These are phyloP conservation scores for Nemania sp. DNA, from an alignment of 2,329 filamentous ascomycete species.

Conservation along the genomic window DNA sequence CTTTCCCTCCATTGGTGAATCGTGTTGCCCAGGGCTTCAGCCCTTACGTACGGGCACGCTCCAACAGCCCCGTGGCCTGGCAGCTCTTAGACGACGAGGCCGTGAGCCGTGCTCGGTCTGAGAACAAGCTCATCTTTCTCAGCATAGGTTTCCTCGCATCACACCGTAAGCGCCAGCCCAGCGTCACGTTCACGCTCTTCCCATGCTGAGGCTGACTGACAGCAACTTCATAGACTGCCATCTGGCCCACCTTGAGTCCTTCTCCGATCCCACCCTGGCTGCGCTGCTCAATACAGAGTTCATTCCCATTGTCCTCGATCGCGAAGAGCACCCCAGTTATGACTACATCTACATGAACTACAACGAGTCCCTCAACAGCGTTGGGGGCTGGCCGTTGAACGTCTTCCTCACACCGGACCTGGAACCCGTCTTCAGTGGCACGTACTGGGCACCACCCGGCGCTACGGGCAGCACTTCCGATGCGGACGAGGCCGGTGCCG, in stretches of 20 bases:
- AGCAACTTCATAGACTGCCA: constrained; percentile 65
- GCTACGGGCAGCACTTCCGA: constrained; percentile 49
- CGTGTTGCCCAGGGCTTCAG: constrained; percentile 49
- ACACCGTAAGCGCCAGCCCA: constrained; percentile 75
- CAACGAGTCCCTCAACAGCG: constrained; percentile 87
- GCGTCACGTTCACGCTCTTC: neutral
- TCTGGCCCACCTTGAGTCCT: constrained; percentile 91
- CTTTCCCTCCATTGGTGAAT: constrained; percentile 41
- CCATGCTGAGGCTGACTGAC: constrained; percentile 14
- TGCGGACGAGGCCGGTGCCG: constrained; percentile 49
- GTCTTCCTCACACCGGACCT: constrained; percentile 94
- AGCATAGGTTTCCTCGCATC: constrained; percentile 96
- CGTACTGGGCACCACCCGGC: constrained; percentile 88
- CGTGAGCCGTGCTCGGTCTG: constrained; percentile 73
- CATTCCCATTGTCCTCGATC: constrained; percentile 89
- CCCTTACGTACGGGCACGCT: constrained; percentile 70
- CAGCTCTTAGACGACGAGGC: constrained; percentile 83
- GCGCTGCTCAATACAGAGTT: constrained; percentile 83
- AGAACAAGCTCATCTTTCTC: constrained; percentile 89
- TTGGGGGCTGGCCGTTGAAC: constrained; percentile 92
- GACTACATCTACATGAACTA: constrained; percentile 99
- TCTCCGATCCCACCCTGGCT: constrained; percentile 81
- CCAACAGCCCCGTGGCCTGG: constrained; percentile 86
- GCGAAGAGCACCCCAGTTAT: constrained; percentile 91
- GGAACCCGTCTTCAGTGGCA: constrained; percentile 93